A percentile compares a stretch with the other conserved stretches of the same genome.
These are phyloP conservation scores for Suhomyces kilbournensis DNA, from an alignment of 805 yeast genomes.

Conservation along the genomic window DNA sequence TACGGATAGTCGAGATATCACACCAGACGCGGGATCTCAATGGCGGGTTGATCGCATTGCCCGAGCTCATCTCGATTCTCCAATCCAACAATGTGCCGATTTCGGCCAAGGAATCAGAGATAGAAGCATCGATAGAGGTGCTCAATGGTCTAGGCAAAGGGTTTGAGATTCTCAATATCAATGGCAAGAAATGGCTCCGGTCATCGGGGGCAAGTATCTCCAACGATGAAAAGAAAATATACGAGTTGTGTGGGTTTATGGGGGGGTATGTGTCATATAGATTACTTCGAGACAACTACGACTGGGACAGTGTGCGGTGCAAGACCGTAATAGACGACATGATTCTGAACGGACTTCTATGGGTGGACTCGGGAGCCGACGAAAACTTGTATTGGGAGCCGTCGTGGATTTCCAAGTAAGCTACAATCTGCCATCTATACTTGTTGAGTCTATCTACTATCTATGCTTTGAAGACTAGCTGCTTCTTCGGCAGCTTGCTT, in stretches of 20 bases:
- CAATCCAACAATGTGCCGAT: conserved; percentile 28
- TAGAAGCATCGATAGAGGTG: conserved; percentile 52
- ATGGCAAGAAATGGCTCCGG: conserved; percentile 51
- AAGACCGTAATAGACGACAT: conserved; percentile 67
- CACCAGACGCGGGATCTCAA: conserved; percentile 65
- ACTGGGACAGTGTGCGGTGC: conserved; percentile 68
- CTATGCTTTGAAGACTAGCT: background rate
- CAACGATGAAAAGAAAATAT: conserved; percentile 64
- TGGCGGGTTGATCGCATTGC: conserved; percentile 76
- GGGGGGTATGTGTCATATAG: conserved; percentile 68
- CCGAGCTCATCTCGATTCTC: conserved; percentile 33
- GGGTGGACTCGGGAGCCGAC: conserved; percentile 68
- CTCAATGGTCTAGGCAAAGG: conserved; percentile 67
- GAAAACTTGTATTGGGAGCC: conserved; percentile 65
- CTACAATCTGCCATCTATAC: background rate
- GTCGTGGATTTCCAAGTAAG: conserved; percentile 51
- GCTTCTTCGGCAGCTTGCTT: background rate
- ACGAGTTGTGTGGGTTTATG: conserved; percentile 71
- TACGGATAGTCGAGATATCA: conserved; percentile 74
- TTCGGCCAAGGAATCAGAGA: conserved; percentile 46
- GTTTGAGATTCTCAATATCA: conserved; percentile 58
- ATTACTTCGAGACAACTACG: conserved; percentile 67
- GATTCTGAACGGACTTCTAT: conserved; percentile 77
- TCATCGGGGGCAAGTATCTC: conserved; percentile 33
- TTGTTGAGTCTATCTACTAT: background rate